Evolutionary conservation across 768 basidiomycete species (phyloP).

Genomic region (Paxillus involutus): DNA sequence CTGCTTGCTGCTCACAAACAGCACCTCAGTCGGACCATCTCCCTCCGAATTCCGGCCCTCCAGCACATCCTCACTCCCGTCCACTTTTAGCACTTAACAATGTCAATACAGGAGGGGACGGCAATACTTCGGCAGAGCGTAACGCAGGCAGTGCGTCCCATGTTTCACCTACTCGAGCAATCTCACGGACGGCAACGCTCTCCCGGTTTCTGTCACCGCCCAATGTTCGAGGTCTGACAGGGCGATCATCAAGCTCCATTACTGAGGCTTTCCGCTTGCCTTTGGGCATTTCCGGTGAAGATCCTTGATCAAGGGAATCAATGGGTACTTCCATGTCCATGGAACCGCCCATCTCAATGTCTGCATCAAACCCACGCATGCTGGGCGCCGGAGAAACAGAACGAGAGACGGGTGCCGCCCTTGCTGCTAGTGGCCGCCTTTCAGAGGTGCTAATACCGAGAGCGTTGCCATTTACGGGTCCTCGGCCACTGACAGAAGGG

Average conservation of each 20-base stretch:
- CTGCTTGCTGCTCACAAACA: conserved; percentile 60
- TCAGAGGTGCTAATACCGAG: conserved; percentile 3
- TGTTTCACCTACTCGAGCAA: conserved; percentile 30
- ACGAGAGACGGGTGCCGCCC: conserved; percentile 24
- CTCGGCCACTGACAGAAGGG: neutral
- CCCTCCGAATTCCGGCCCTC: conserved; percentile 80
- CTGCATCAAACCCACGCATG: conserved; percentile 47
- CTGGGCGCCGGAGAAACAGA: conserved; percentile 48
- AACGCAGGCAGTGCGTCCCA: conserved; percentile 20
- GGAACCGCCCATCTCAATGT: conserved; percentile 40
- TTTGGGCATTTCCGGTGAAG: conserved; percentile 36
- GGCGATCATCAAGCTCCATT: conserved; percentile 38
- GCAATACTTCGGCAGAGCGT: conserved; percentile 24
- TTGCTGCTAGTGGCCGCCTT: conserved; percentile 21
- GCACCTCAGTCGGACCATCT: conserved; percentile 64
- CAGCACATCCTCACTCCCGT: conserved; percentile 65
- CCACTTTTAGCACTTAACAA: conserved; percentile 57
- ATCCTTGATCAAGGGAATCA: conserved; percentile 49
- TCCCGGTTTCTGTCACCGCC: conserved; percentile 66
- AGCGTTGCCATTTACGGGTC: neutral
- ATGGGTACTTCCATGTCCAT: conserved; percentile 59
- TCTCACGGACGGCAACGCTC: conserved; percentile 52
- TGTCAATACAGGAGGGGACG: conserved; percentile 60
- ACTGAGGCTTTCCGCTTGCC: conserved; percentile 54
- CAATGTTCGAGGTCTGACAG: conserved; percentile 51